Base-by-base conservation (phyloP, 1,284 basidiomycete species). In the Macrocystidia cucumis region DNA sequence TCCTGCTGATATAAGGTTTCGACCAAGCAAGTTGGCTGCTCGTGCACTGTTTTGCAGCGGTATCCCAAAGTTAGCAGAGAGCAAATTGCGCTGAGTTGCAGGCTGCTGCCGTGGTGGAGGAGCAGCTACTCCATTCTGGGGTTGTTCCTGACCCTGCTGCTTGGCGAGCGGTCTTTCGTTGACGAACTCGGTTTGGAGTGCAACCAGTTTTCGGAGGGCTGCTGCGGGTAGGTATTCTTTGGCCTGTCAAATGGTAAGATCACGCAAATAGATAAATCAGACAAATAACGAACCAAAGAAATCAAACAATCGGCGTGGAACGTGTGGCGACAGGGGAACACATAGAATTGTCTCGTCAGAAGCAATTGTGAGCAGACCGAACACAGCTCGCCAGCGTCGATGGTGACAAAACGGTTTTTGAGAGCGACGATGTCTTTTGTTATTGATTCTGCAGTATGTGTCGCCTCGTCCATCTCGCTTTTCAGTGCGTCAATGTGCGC, bases 261-360 rank as follows among this genome's bases (percentile, higher is more conserved):
- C 29, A 13, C 17, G 21, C n/a, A n/a, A n/a, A n/a, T n/a, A n/a
- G 23, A 38, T 40, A 32, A 40, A 33, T 14, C 18, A n/a, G n/a
- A 35, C 35, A 43, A 38, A 21, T 8, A 31, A 65, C 87, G 55
- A 49, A 93, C 92, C 72, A 93, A 67, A 19, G 82, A 74, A 54
- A 97, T 91, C 35, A 96, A 66, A 59, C 92, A 97, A 56, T 97
- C 91, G 5, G 89, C 90, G 60, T 96, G 92, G 75, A 96, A 96
- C 7, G 81, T 78, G 54, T 97, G 93, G 49, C 93, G 88, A 60
- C 96, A 98, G 7, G 93, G 93, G 65, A 99, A 99, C 31, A 96
- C 89, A 60, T 98, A 99, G 57, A 98, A 98, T 54, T 96, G 92
- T 39, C 96, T 69, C 18, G 80, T 83, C 32, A 96, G 62, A 35